phyloP scores from a whole-genome alignment of 2,329 filamentous ascomycete species.

The Colletotrichum karsti region DNA sequence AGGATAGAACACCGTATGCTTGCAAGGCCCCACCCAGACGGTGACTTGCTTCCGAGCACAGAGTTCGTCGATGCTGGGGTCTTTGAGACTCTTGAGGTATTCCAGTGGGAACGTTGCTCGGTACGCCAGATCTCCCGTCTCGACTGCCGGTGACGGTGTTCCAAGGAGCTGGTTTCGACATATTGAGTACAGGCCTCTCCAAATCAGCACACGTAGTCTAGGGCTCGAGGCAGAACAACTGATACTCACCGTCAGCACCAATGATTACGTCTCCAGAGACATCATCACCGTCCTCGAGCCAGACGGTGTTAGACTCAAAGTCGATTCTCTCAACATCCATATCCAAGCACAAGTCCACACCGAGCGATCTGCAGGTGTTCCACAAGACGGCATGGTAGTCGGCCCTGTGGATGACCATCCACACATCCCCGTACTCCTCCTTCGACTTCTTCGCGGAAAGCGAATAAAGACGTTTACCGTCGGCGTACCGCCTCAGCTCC shows the following conservation, averaged over 20 bases:
- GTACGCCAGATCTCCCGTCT: conserved; percentile 1
- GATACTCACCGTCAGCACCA: conserved; percentile 16
- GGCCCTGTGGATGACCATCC: conserved; percentile 17
- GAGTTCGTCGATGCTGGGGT: background rate
- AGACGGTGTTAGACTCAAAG: background rate
- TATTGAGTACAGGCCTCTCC: conserved; percentile 6
- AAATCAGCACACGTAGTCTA: background rate
- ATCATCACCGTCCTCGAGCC: conserved; percentile 21
- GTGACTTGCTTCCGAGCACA: background rate
- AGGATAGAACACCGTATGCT: background rate
- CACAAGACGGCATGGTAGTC: conserved; percentile 15
- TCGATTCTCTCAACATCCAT: conserved; percentile 20
- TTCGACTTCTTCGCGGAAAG: background rate
- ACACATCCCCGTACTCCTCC: conserved; percentile 1
- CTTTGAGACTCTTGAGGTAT: conserved; percentile 6
- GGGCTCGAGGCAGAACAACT: rapidly evolving
- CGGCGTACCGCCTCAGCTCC: conserved; percentile 2
- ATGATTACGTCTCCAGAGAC: conserved; percentile 10
- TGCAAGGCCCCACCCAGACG: conserved; percentile 6
- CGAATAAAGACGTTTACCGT: background rate
- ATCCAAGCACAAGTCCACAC: conserved; percentile 3
- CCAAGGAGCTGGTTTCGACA: conserved; percentile 10
- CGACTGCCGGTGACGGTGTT: background rate
- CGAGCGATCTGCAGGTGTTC: background rate
- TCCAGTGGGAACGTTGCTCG: background rate